Evolutionary conservation across 371 early-diverging fungal species (phyloP).

Genomic region (Apophysomyces variabilis): DNA sequence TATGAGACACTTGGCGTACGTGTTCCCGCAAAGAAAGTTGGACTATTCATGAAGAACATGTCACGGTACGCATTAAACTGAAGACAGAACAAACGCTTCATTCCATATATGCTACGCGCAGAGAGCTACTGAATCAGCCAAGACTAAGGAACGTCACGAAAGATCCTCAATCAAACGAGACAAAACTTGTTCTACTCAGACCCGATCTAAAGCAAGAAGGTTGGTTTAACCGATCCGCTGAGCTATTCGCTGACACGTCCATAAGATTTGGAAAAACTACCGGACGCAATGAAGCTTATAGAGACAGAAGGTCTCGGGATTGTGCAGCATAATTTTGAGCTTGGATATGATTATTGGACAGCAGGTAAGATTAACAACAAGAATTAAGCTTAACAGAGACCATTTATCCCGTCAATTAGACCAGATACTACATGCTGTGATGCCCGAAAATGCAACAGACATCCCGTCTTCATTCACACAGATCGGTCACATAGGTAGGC

Average conservation of each 20-base stretch:
- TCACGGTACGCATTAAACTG: slow-evolving; percentile 39
- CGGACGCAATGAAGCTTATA: slow-evolving; percentile 50
- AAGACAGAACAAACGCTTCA: neutral
- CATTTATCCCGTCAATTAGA: slow-evolving; percentile 50
- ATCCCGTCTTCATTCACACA: slow-evolving; percentile 92
- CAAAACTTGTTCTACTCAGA: slow-evolving; percentile 68
- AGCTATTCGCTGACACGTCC: neutral
- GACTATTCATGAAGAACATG: slow-evolving; percentile 54
- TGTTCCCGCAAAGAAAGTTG: slow-evolving; percentile 68
- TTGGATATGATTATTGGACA: slow-evolving; percentile 82
- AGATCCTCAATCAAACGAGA: slow-evolving; percentile 57
- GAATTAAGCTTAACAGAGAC: neutral
- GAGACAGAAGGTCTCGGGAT: slow-evolving; percentile 55
- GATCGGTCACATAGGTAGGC: slow-evolving; percentile 92
- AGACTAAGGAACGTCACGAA: slow-evolving; percentile 72
- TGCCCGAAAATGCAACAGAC: slow-evolving; percentile 81
- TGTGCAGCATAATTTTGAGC: slow-evolving; percentile 55
- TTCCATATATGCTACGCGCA: slow-evolving; percentile 20
- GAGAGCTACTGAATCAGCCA: slow-evolving; percentile 73
- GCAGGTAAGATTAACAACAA: slow-evolving; percentile 53
- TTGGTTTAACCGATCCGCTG: slow-evolving; percentile 9
- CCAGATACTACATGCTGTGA: slow-evolving; percentile 86
- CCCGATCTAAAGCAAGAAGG: slow-evolving; percentile 45
- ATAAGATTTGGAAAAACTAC: slow-evolving; percentile 40
- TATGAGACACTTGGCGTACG: slow-evolving; percentile 63